A percentile compares a stretch with the other conserved stretches of the same genome.
phyloP scores from a whole-genome alignment of 2,329 filamentous ascomycete species.

The Myriangium duriaei region DNA sequence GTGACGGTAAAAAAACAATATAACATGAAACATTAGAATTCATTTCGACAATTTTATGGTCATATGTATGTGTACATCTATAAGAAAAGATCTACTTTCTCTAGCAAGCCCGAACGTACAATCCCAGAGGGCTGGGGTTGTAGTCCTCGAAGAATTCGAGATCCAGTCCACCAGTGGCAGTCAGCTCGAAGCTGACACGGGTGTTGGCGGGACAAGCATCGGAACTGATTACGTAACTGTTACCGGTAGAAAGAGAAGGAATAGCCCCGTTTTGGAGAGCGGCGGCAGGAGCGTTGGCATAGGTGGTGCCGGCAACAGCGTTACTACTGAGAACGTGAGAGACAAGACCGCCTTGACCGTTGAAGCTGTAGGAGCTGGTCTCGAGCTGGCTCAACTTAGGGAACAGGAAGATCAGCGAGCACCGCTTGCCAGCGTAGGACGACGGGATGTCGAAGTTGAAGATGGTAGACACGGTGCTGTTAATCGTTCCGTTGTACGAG shows the following conservation, averaged over 20 bases:
- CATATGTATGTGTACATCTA: no score
- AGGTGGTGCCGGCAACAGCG: slow-evolving; percentile 16
- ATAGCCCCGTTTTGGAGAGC: slow-evolving; percentile 10
- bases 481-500: slow-evolving; percentile 28
- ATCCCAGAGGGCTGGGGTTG: slow-evolving; percentile 11
- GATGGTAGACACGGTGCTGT: slow-evolving; percentile 25
- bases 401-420: slow-evolving; percentile 37
- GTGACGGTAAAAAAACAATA: no score
- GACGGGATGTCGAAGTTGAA: slow-evolving; percentile 37
- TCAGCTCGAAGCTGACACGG: slow-evolving; percentile 16
- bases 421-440: slow-evolving; percentile 29
- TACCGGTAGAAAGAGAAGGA: slow-evolving; percentile 15
- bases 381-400: slow-evolving; percentile 25
- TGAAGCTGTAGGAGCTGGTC: slow-evolving; percentile 25
- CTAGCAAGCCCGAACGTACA: slow-evolving; percentile 13
- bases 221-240: slow-evolving; percentile 18
- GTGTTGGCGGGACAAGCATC: slow-evolving; percentile 18
- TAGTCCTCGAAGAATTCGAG: slow-evolving; percentile 19
- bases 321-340: slow-evolving; percentile 17
- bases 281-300: slow-evolving; percentile 11
- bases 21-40: no score
- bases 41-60: no score
- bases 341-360: slow-evolving; percentile 26
- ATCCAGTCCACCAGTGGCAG: slow-evolving; percentile 12
- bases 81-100: no score